Conservation (phyloP, 2,329 filamentous ascomycete species). For the Ambrosiella cleistominuta region DNA sequence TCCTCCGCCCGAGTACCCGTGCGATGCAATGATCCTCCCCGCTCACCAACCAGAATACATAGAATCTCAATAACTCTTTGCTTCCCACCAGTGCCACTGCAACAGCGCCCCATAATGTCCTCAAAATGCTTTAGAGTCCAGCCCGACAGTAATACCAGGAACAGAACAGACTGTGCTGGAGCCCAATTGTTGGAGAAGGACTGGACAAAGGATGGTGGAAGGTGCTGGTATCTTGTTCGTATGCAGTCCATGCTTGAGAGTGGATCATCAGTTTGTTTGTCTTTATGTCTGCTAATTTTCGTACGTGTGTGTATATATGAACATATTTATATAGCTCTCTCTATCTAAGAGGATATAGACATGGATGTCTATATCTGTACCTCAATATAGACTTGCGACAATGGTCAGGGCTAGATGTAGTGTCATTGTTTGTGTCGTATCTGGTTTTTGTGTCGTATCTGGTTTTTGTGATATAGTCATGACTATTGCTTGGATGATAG, state of each 20-base stretch:
- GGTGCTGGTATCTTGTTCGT: background rate
- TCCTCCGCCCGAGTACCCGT: background rate
- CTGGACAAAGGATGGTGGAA: background rate
- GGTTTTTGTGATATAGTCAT: too few relatives aligned
- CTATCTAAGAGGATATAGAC: background rate
- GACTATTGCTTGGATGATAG: too few relatives aligned
- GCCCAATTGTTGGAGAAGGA: slow-evolving; percentile 1
- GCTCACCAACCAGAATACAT: background rate
- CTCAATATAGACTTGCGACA: too few relatives aligned
- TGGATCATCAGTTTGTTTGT: background rate
- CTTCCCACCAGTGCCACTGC: background rate
- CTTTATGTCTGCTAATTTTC: too few relatives aligned
- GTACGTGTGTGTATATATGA: too few relatives aligned
- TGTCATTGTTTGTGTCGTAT: too few relatives aligned
- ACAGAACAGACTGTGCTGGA: background rate
- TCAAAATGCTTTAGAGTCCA: background rate
- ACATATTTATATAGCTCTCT: background rate
- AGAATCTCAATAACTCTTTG: background rate
- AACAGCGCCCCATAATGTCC: background rate
- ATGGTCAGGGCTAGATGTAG: too few relatives aligned
- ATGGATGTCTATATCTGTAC: too few relatives aligned
- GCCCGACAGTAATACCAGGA: background rate
- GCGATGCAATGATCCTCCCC: background rate
- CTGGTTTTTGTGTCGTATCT: too few relatives aligned
- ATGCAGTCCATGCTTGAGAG: background rate